phyloP scores from a whole-genome alignment of 78 protist genomes.

The Isochrysis galbana region DNA sequence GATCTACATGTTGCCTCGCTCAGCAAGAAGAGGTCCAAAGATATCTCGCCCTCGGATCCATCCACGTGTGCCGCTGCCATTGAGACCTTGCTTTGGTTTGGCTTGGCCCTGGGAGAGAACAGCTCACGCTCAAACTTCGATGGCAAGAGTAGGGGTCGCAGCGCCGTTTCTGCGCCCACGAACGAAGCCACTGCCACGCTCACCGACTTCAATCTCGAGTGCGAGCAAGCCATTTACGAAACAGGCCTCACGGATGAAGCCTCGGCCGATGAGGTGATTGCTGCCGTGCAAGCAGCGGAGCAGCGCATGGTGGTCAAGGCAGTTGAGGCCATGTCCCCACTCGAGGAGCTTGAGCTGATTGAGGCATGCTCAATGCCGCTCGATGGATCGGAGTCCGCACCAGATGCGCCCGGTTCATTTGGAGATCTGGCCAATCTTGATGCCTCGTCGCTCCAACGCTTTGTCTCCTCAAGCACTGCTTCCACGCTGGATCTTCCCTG shows the following conservation, averaged over 20 bases:
- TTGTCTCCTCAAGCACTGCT: background rate
- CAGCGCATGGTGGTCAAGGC: background rate
- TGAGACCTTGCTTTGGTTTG: conserved; percentile 11
- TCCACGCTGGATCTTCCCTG: background rate
- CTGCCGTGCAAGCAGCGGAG: background rate
- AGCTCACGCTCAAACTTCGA: background rate
- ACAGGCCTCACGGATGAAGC: background rate
- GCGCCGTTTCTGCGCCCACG: background rate
- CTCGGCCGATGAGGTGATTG: background rate
- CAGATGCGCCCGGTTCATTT: background rate
- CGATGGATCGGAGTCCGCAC: background rate
- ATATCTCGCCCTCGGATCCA: too few relatives aligned
- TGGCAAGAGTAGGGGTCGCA: background rate
- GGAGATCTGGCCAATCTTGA: background rate
- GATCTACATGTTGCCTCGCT: background rate
- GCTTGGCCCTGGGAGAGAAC: background rate
- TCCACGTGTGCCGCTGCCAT: conserved; percentile 10
- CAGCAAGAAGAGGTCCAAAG: too few relatives aligned
- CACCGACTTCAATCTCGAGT: background rate
- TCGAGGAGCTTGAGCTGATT: too few relatives aligned
- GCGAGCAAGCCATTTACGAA: background rate
- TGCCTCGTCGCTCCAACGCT: background rate
- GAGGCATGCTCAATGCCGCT: background rate
- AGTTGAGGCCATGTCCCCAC: background rate
- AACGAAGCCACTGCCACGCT: background rate